phyloP scores from a whole-genome alignment of 2,329 filamentous ascomycete genomes.

The Hymenoscyphus occultus region DNA sequence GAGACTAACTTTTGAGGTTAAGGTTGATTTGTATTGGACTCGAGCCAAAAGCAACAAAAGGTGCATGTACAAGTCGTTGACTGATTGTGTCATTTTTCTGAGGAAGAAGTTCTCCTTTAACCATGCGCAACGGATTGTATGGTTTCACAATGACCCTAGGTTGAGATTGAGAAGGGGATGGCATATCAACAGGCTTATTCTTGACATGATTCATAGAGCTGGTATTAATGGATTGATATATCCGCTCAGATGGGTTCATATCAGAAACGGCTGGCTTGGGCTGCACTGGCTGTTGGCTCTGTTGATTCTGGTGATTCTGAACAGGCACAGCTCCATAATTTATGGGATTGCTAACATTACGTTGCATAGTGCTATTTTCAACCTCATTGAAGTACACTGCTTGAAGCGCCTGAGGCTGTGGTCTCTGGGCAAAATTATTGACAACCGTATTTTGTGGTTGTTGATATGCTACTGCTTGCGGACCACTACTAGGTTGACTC shows the following conservation, averaged over 20 bases:
- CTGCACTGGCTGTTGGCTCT: conserved; percentile 4
- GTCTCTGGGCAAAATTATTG: conserved; percentile 25
- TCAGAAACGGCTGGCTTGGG: neutral
- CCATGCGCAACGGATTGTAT: conserved; percentile 23
- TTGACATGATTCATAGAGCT: neutral
- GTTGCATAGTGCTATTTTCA: conserved; percentile 20
- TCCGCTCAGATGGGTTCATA: neutral
- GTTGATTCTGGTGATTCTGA: conserved; percentile 16
- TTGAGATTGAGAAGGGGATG: conserved; percentile 10
- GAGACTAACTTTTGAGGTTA: conserved; percentile 33
- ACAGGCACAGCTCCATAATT: conserved; percentile 20
- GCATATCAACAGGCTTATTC: neutral
- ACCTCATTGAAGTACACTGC: conserved; percentile 14
- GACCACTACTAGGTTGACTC: conserved; percentile 25
- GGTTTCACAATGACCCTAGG: conserved; percentile 13
- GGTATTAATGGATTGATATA: conserved; percentile 11
- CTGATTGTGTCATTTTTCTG: conserved; percentile 23
- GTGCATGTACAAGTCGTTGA: conserved; percentile 30
- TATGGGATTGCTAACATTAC: conserved; percentile 16
- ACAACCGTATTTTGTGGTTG: conserved; percentile 17
- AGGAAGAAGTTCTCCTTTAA: conserved; percentile 28
- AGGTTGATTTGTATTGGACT: conserved; percentile 28
- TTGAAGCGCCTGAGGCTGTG: conserved; percentile 17
- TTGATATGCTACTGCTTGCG: conserved; percentile 25
- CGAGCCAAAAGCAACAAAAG: conserved; percentile 31